Conservation (phyloP, 2,329 filamentous ascomycete genomes). For the Lachnellula cervina region DNA sequence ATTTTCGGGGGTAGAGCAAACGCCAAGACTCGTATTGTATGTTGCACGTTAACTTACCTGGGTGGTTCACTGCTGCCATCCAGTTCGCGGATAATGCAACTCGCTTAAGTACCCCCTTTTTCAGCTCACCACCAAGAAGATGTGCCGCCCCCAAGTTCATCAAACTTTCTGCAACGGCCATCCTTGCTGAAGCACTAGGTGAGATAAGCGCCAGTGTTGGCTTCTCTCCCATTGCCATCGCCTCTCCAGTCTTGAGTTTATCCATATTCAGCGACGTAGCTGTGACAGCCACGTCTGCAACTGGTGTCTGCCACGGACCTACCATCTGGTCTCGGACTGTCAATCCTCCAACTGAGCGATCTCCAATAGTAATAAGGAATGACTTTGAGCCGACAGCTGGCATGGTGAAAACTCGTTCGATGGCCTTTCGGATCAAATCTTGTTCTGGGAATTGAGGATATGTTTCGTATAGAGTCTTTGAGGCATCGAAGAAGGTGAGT, state of each 20-base stretch:
- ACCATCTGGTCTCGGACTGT: conserved; percentile 92
- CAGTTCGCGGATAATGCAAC: conserved; percentile 94
- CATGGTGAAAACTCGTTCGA: conserved; percentile 74
- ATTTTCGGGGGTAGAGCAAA: too few species aligned
- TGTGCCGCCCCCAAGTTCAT: conserved; percentile 87
- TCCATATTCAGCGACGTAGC: conserved; percentile 67
- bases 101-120: conserved; percentile 40
- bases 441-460: conserved; percentile 30
- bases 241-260: conserved; percentile 78
- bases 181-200: conserved; percentile 82
- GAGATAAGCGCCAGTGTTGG: conserved; percentile 86
- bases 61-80: conserved; percentile 96
- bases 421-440: conserved; percentile 56
- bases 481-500: conserved; percentile 68
- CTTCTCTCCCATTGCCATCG: conserved; percentile 97
- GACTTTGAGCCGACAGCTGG: conserved; percentile 94
- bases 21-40: too few species aligned
- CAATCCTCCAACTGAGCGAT: conserved; percentile 85
- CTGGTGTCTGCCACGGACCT: conserved; percentile 90
- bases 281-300: conserved; percentile 91
- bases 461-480: conserved; percentile 56
- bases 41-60: conserved; percentile 37
- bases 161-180: conserved; percentile 91
- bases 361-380: conserved; percentile 94
- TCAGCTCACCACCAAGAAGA: conserved; percentile 51